These are phyloP conservation scores for Pichia sp. DNA, from an alignment of 1,139 yeast genomes.

Conservation along the genomic window DNA sequence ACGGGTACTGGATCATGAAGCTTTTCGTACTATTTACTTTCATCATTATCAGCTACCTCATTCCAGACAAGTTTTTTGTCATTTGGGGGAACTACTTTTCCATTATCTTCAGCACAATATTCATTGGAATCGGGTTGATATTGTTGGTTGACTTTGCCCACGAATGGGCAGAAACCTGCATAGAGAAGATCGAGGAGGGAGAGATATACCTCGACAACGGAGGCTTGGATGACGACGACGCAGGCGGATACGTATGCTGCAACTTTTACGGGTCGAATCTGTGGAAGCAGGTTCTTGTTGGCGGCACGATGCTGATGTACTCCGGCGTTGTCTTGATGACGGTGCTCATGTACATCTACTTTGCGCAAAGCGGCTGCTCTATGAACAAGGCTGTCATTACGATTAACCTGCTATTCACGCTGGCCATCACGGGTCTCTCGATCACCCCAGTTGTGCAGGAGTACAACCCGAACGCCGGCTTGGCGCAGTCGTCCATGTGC, in stretches of 20 bases:
- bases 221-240: conserved; percentile 30
- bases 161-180: conserved; percentile 97
- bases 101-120: conserved; percentile 75
- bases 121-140: conserved; percentile 84
- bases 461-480: conserved; percentile 89
- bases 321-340: conserved; percentile 67
- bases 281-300: conserved; percentile 78
- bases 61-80: conserved; percentile 84
- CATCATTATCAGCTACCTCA: conserved; percentile 59
- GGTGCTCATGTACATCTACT: conserved; percentile 73
- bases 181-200: conserved; percentile 88
- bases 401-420: conserved; percentile 61
- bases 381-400: conserved; percentile 89
- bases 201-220: conserved; percentile 40
- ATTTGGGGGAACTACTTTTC: conserved; percentile 91
- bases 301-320: conserved; percentile 87
- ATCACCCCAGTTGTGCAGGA: conserved; percentile 85
- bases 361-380: conserved; percentile 79
- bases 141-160: conserved; percentile 95
- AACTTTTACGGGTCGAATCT: conserved; percentile 35
- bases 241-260: conserved; percentile 34
- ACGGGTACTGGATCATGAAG: conserved; percentile 87
- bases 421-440: conserved; percentile 65
- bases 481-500: conserved; percentile 97
- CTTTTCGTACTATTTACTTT: conserved; percentile 56